These are phyloP conservation scores for Periconia digitata DNA, from an alignment of 2,329 filamentous ascomycete species.

Conservation along the genomic window DNA sequence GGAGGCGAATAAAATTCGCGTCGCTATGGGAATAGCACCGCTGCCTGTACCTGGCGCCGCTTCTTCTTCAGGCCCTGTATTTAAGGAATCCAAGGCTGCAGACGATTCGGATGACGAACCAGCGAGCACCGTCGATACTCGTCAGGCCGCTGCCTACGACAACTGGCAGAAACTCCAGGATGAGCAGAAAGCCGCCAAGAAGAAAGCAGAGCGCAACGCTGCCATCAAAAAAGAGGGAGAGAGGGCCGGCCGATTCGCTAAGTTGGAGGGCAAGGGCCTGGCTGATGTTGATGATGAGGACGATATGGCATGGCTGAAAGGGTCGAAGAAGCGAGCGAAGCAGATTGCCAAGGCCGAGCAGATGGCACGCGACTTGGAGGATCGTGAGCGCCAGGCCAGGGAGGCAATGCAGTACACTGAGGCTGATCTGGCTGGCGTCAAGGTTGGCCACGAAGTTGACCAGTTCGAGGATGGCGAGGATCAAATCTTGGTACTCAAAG, in stretches of 20 bases:
- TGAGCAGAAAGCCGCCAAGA: constrained; percentile 71
- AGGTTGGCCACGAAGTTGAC: constrained; percentile 83
- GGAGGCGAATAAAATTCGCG: constrained; percentile 89
- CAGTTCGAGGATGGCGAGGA: constrained; percentile 81
- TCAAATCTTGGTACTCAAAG: constrained; percentile 92
- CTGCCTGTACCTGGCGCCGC: constrained; percentile 76
- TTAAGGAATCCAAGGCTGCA: constrained; percentile 56
- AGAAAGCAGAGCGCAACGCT: constrained; percentile 77
- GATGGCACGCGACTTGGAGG: constrained; percentile 74
- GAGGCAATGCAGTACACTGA: constrained; percentile 72
- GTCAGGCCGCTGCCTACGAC: constrained; percentile 70
- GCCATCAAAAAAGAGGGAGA: constrained; percentile 88
- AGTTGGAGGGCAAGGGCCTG: constrained; percentile 79
- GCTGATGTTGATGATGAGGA: constrained; percentile 74
- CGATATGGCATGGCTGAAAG: constrained; percentile 82
- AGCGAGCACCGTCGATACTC: constrained; percentile 80
- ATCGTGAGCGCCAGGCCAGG: constrained; percentile 65
- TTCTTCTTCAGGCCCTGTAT: constrained; percentile 56
- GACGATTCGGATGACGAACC: constrained; percentile 65
- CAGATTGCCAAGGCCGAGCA: constrained; percentile 75
- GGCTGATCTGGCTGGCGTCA: constrained; percentile 84
- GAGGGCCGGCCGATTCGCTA: constrained; percentile 71
- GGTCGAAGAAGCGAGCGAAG: constrained; percentile 91
- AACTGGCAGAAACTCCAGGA: constrained; percentile 73
- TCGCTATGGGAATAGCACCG: constrained; percentile 86